Conservation (phyloP, 2,329 filamentous ascomycete species). For the Talaromyces piceae region DNA sequence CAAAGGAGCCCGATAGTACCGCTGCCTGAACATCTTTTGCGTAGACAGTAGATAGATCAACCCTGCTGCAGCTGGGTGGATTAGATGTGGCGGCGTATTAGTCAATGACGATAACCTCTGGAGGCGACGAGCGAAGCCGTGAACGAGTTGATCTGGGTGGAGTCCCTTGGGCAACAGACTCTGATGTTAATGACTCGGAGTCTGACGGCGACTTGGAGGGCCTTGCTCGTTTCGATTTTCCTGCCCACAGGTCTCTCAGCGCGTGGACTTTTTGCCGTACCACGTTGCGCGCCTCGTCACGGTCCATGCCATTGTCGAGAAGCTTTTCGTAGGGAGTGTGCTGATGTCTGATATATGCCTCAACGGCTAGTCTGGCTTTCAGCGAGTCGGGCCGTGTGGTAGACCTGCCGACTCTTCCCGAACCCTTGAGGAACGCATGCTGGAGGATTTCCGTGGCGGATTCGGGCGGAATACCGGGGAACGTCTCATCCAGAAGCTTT, state of each 20-base stretch:
- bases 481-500: slow-evolving; percentile 23
- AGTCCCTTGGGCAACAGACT: neutral
- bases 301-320: slow-evolving; percentile 18
- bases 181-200: neutral
- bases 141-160: neutral
- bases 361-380: slow-evolving; percentile 33
- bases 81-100: neutral
- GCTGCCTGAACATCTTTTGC: too few relatives aligned
- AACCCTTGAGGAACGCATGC: slow-evolving; percentile 36
- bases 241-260: slow-evolving; percentile 24
- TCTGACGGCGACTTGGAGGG: neutral
- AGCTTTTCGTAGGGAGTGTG: slow-evolving; percentile 35
- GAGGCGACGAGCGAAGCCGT: neutral
- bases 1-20: too few relatives aligned
- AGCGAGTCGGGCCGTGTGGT: slow-evolving; percentile 23
- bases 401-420: slow-evolving; percentile 33
- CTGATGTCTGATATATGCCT: slow-evolving; percentile 38
- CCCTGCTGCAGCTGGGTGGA: too few relatives aligned
- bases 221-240: too few relatives aligned
- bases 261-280: slow-evolving; percentile 24
- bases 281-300: slow-evolving; percentile 23
- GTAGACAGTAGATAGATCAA: too few relatives aligned
- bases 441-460: slow-evolving; percentile 14
- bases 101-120: neutral
- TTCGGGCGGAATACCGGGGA: slow-evolving; percentile 31